Evolutionary conservation across 257 asterid genomes (phyloP).

Genomic region (Misopates orontium): DNA sequence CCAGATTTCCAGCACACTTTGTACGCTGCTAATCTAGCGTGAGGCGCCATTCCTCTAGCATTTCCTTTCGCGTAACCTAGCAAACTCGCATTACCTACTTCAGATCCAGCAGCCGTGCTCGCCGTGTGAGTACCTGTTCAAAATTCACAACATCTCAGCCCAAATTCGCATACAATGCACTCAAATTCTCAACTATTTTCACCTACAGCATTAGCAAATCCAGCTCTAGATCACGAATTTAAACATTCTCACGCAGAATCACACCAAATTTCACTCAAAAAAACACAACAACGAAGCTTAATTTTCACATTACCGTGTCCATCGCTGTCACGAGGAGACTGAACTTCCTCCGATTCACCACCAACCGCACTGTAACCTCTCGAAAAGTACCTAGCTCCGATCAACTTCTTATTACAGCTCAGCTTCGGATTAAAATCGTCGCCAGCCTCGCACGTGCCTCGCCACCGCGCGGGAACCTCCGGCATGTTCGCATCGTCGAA

Average conservation of each 20-base stretch:
- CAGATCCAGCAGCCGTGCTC: slow-evolving; percentile 63
- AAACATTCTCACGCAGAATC: too few relatives aligned
- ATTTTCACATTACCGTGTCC: too few relatives aligned
- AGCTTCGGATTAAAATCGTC: slow-evolving; percentile 42
- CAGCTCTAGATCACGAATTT: too few relatives aligned
- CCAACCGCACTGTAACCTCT: slow-evolving; percentile 34
- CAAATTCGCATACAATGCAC: too few relatives aligned
- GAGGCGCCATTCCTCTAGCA: slow-evolving; percentile 73
- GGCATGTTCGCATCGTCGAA: slow-evolving; percentile 38
- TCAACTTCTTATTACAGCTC: slow-evolving; percentile 47
- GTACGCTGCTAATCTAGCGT: slow-evolving; percentile 65
- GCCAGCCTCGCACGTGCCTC: slow-evolving; percentile 43
- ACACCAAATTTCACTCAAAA: too few relatives aligned
- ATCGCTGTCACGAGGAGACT: slow-evolving; percentile 62
- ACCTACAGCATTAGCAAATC: too few relatives aligned
- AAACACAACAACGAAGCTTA: too few relatives aligned
- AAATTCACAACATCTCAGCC: too few relatives aligned
- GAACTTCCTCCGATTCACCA: slow-evolving; percentile 7
- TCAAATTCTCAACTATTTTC: too few relatives aligned
- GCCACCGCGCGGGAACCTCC: slow-evolving; percentile 43
- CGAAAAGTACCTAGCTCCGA: slow-evolving; percentile 49
- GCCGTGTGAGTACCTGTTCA: slow-evolving; percentile 69
- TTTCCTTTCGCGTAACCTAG: slow-evolving; percentile 61
- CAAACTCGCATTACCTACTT: slow-evolving; percentile 49
- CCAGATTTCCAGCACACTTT: slow-evolving; percentile 62